Base-by-base conservation (phyloP, 1,284 basidiomycete genomes). In the Austroboletus novae-zelandiae region DNA sequence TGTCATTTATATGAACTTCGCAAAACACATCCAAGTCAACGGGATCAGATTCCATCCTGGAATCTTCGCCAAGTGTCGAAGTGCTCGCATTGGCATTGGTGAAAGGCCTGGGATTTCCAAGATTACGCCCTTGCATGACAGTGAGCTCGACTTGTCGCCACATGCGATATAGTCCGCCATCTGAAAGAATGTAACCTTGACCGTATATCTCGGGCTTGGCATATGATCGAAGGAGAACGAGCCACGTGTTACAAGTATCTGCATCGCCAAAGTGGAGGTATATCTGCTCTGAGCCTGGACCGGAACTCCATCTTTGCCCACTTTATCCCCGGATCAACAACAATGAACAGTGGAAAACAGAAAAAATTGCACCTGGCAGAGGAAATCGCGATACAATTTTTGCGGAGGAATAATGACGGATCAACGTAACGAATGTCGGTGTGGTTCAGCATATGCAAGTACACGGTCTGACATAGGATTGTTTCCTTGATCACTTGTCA, bases 91-190 rank as follows among this genome's bases (percentile, higher is more conserved):
- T 66, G 8, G 48, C 25, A 11, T 65, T 59, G 17, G 54, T 62
- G 32, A 68, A 61, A 11, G 68, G 62, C 48, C 67, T 75, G 41
- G 70, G 66, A 56, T 69, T 74, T 40, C 83, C 86, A 37, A 91
- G 71, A 60, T 83, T 83, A 43, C 87, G 82, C 25, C 80, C 88
- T 68, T 87, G 83, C 32, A 84, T 73, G 45, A 89, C 74, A 25
- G 76, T 77, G 14, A 91, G 71, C 55, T 89, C 82, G 31, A 91
- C 78, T 63, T 89, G 86, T 47, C 89, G 77, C 88, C 89, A 91
- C 79, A 91, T 87, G 47, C 89, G 82, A 64, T 90, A 91, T 17
- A 85, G 78, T 6, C 88, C 88, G 37, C 85, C 86, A 55, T 86
- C 84, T 39, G 69, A 59, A n/a, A 78, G 73, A 42, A 74, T 75